Conservation (phyloP, 768 basidiomycete species). For the Pleurotus eryngii region DNA sequence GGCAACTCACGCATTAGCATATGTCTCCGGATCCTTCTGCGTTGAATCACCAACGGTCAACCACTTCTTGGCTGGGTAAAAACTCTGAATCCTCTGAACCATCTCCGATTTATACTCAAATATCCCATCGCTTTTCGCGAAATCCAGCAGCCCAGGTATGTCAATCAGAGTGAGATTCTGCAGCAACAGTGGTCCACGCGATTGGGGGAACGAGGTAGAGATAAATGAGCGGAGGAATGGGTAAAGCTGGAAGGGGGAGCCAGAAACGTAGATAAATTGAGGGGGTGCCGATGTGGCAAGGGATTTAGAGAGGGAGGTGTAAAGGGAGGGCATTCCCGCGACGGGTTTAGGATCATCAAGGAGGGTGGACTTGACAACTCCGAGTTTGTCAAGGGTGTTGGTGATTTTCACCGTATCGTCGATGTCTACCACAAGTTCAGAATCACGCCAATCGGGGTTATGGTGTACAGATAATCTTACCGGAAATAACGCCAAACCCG, state of each 20-base stretch:
- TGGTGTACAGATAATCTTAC: conserved; percentile 16
- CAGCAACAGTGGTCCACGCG: conserved; percentile 36
- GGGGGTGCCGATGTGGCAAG: conserved; percentile 26
- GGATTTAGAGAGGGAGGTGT: conserved; percentile 30
- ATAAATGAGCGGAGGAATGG: conserved; percentile 42
- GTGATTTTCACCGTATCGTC: conserved; percentile 44
- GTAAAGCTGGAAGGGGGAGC: conserved; percentile 42
- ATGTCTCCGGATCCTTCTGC: conserved; percentile 43
- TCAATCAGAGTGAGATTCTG: conserved; percentile 35
- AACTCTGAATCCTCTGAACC: conserved; percentile 35
- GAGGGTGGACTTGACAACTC: conserved; percentile 34
- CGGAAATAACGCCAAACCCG: conserved; percentile 43
- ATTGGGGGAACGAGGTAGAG: conserved; percentile 27
- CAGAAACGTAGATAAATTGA: conserved; percentile 41
- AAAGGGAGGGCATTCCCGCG: conserved; percentile 45
- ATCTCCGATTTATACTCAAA: conserved; percentile 32
- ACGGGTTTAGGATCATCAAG: conserved; percentile 37
- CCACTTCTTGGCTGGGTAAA: conserved; percentile 42
- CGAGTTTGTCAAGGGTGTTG: conserved; percentile 31
- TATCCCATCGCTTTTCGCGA: conserved; percentile 22
- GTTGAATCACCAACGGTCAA: conserved; percentile 42
- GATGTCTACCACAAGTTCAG: conserved; percentile 26
- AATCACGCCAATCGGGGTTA: neutral
- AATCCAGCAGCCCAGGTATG: conserved; percentile 25
- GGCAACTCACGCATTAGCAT: conserved; percentile 35